Evolutionary conservation across 371 early-diverging fungal species (phyloP).

Genomic region (Rhizopus delemar): DNA sequence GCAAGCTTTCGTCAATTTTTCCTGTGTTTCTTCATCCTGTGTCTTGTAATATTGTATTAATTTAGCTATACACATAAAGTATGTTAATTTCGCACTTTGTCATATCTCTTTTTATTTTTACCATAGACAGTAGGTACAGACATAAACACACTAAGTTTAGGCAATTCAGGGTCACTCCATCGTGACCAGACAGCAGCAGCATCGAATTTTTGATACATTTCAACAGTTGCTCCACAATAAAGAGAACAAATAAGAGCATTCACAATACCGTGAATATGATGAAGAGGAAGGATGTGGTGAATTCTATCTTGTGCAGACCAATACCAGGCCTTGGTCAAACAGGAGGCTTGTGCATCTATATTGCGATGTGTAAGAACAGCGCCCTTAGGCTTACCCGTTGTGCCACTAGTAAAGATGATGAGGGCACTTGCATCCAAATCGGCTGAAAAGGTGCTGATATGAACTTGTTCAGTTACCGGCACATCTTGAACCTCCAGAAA

Average conservation of each 20-base stretch:
- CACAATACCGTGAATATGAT: slow-evolving; percentile 79
- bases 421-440: slow-evolving; percentile 57
- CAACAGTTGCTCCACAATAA: slow-evolving; percentile 72
- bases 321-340: slow-evolving; percentile 75
- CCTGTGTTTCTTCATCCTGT: slow-evolving; percentile 26
- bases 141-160: slow-evolving; percentile 72
- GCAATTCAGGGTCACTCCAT: slow-evolving; percentile 40
- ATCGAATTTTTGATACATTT: slow-evolving; percentile 74
- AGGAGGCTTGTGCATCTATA: slow-evolving; percentile 66
- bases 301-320: slow-evolving; percentile 69
- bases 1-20: slow-evolving; percentile 49
- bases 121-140: slow-evolving; percentile 88
- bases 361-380: slow-evolving; percentile 71
- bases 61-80: slow-evolving; percentile 44
- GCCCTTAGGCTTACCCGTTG: slow-evolving; percentile 81
- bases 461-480: background rate
- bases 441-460: background rate
- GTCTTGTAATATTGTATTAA: slow-evolving; percentile 52
- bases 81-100: background rate
- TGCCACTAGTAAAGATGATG: slow-evolving; percentile 84
- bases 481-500: background rate
- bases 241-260: slow-evolving; percentile 69
- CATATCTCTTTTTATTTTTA: slow-evolving; percentile 18
- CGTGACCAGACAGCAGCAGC: slow-evolving; percentile 64
- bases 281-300: slow-evolving; percentile 79